These are phyloP conservation scores for Sphaerulina vaccinii DNA, from an alignment of 2,329 filamentous ascomycete genomes.

Conservation along the genomic window DNA sequence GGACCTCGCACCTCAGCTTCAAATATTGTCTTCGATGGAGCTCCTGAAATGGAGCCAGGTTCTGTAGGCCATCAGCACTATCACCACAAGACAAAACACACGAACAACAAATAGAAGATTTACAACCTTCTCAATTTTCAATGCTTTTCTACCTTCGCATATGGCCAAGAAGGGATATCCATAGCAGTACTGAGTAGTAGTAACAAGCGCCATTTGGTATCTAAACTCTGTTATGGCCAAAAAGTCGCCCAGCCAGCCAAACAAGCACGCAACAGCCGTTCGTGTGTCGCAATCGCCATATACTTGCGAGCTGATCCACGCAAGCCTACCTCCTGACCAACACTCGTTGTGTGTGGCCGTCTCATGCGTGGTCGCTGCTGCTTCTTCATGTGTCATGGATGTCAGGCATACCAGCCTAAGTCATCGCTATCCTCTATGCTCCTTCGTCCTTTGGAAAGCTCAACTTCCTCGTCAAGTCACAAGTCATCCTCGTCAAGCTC, in stretches of 20 bases:
- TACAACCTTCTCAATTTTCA: too few relatives aligned
- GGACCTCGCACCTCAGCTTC: too few relatives aligned
- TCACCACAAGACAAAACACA: too few relatives aligned
- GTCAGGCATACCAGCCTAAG: slow-evolving; percentile 10
- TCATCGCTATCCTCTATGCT: slow-evolving; percentile 3
- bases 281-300: not conserved
- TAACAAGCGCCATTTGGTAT: not conserved
- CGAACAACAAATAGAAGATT: too few relatives aligned
- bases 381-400: not conserved
- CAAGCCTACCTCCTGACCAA: slow-evolving; percentile 12
- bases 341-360: slow-evolving; percentile 10
- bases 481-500: slow-evolving; percentile 81
- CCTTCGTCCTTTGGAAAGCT: slow-evolving; percentile 16
- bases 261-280: not conserved
- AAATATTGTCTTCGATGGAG: too few relatives aligned
- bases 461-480: slow-evolving; percentile 66
- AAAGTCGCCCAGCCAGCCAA: not conserved
- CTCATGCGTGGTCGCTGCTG: slow-evolving; percentile 4
- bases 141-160: too few relatives aligned
- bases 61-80: too few relatives aligned
- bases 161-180: too few relatives aligned
- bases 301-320: not conserved
- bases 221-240: not conserved
- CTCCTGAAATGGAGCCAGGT: too few relatives aligned
- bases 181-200: too few relatives aligned